Evolutionary conservation across 345 rosid genomes (phyloP), one percentile per base, ranked within the genome.

Genomic region (Salix arbutifolia): DNA sequence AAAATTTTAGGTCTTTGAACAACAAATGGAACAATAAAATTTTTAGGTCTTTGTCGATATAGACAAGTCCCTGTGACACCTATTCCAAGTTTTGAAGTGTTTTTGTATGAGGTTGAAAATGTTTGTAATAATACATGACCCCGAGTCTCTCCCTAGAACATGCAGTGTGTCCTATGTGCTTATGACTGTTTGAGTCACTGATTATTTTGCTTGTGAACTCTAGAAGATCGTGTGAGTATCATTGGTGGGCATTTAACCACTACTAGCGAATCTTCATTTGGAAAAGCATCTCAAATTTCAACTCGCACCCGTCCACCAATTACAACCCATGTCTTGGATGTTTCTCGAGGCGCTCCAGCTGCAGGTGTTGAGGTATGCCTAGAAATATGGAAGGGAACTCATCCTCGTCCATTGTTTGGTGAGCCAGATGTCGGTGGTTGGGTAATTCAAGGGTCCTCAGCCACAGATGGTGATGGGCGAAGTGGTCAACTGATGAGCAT

Each of bases 311-410:
- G 96, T 35, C 97, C 94, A 25, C 99, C 98, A 18, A 91, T 96
- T 78, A 92, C 98, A 9, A 91, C 98, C 42, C 99, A 96, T 84
- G 91, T 96, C 33, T 87, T 96, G 78, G 98, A 96, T 83, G 92
- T 92, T 79, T 89, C 98, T 37, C 85, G 81, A 67, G 99, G 98
- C 40, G 75, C 84, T 76, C 98, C 98, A 17, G 99, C 92, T 74
- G 85, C 86, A 64, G 99, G 91, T 33, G 73, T 93, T 79, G 96
- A 93, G 78, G 89, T 96, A 38, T 70, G 61, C 50, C 74, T 96
- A 78, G 97, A 96, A 73, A 86, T 87, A 79, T 93, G 98, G 98
- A 83, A 77, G 53, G 89, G 90, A 76, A 53, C 31, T 48, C 81
- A 74, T 30, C 67, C 85, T 30, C 77, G 82, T 33, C 88, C 97